Evolutionary conservation across 1,284 basidiomycete species (phyloP), one percentile per base, ranked within the genome.

Genomic region (Thecaphora thlaspeos): DNA sequence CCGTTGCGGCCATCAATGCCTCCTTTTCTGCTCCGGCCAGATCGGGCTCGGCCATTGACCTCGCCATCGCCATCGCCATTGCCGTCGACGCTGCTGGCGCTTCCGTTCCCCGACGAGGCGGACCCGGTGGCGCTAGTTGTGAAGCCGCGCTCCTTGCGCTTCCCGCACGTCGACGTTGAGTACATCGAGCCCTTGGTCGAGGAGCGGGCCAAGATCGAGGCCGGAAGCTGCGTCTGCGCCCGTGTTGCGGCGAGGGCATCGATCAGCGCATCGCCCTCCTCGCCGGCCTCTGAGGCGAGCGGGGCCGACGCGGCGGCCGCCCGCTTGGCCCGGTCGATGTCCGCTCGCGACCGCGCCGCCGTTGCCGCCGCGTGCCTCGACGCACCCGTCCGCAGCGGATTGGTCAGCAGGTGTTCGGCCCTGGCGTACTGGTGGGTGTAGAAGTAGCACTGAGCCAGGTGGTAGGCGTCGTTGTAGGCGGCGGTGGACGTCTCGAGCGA

Each of bases 361-460:
- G 9, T 3, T 4, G 32, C 32, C 11, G 32, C 32, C 10, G 17
- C 14, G 10, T 42, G 40, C 12, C 48, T 43, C 18, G 54, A 57
- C 0, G 63, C 53, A n/a, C 58, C 68, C 14, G 46, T 60, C 2
- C 64, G 63, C 75, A 91, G 89, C 0, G 91, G 89, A 24, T 89
- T 84, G 0, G 88, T 91, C 40, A 99, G 84, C 18, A 99, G 83
- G 43, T 89, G 85, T 78, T 96, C 92, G 1, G 95, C 93, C 37
- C 92, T 88, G 8, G 90, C 87, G 78, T 94, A 98, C 65, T 96
- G 90, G 66, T 93, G 88, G 4, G 89, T 92, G 80, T 92, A 86
- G 78, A 96, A 99, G 80, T 92, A 92, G 0, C 90, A 90, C 78
- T 98, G 94, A 1, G 95, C 94, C 17, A 99, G 85, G 91, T 94